Percentiles rank a stretch among this genome's conserved stretches.
Evolutionary conservation across 2,329 filamentous ascomycete genomes (phyloP).

Genomic region (Arachnomyces sp.): DNA sequence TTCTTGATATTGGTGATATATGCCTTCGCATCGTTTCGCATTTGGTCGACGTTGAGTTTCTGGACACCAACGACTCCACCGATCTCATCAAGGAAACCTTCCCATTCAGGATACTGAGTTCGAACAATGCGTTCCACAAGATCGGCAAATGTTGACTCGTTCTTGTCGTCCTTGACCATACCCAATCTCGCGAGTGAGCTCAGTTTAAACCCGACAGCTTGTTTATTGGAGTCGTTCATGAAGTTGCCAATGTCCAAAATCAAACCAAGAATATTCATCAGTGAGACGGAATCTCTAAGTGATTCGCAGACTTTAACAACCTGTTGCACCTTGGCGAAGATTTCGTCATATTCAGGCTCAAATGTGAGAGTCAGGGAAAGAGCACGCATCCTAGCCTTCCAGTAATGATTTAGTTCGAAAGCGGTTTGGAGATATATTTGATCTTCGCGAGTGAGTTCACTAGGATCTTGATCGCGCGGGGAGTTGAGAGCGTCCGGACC

Average conservation of each 20-base stretch:
- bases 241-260: constrained; percentile 99
- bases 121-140: constrained; percentile 93
- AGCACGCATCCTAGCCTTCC: constrained; percentile 95
- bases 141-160: constrained; percentile 91
- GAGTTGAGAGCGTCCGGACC: constrained; percentile 73
- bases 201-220: constrained; percentile 95
- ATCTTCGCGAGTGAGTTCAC: constrained; percentile 85
- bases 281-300: constrained; percentile 77
- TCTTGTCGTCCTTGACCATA: constrained; percentile 99
- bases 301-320: constrained; percentile 85
- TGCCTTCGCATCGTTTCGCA: constrained; percentile 76
- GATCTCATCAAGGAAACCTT: constrained; percentile 80
- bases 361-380: constrained; percentile 75
- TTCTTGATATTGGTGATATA: constrained; percentile 96
- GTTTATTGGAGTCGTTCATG: constrained; percentile 99
- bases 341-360: constrained; percentile 85
- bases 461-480: constrained; percentile 74
- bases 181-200: constrained; percentile 84
- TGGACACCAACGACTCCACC: constrained; percentile 66
- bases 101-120: constrained; percentile 94
- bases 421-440: constrained; percentile 91
- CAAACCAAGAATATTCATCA: constrained; percentile 93
- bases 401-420: constrained; percentile 93
- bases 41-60: constrained; percentile 91
- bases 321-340: constrained; percentile 74